phyloP scores from a whole-genome alignment of 495 filamentous ascomycete species.

The Achaetomiella virescens region DNA sequence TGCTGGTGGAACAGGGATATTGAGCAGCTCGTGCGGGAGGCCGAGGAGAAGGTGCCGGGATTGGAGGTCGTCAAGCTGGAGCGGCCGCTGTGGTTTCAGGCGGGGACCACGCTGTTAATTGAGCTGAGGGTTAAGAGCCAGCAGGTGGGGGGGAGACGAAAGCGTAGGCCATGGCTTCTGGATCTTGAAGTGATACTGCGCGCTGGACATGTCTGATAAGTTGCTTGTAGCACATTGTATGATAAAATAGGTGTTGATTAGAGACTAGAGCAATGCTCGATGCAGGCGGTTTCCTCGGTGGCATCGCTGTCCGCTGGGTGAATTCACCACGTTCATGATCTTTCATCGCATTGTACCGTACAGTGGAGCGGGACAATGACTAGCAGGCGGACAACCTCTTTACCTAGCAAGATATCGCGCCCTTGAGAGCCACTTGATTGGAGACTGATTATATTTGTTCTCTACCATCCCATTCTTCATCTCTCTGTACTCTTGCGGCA shows the following conservation, averaged over 20 bases:
- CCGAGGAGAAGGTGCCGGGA: constrained; percentile 56
- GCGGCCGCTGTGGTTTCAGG: constrained; percentile 57
- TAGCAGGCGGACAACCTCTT: neutral
- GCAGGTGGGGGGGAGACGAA: neutral
- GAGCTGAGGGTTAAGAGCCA: constrained; percentile 36
- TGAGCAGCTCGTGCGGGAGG: constrained; percentile 57
- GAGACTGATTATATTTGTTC: constrained; percentile 6
- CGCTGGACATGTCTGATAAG: too few relatives aligned
- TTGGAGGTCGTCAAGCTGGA: constrained; percentile 67
- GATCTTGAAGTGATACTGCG: too few relatives aligned
- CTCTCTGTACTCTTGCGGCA: neutral
- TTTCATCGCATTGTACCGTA: too few relatives aligned
- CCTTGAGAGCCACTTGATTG: constrained; percentile 1
- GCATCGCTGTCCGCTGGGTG: too few relatives aligned
- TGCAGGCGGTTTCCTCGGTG: too few relatives aligned
- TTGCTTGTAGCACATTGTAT: neutral
- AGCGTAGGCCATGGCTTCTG: neutral
- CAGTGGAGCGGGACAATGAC: too few relatives aligned
- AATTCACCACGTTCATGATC: too few relatives aligned
- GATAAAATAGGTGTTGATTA: too few relatives aligned
- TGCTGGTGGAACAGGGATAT: constrained; percentile 99
- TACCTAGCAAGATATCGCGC: too few relatives aligned
- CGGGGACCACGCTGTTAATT: constrained; percentile 56
- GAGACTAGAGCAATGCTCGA: too few relatives aligned
- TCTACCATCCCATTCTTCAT: neutral